A percentile compares a stretch with the other conserved stretches of the same genome.
Evolutionary conservation across 2,329 filamentous ascomycete species (phyloP).

Genomic region (Clonostachys rosea): DNA sequence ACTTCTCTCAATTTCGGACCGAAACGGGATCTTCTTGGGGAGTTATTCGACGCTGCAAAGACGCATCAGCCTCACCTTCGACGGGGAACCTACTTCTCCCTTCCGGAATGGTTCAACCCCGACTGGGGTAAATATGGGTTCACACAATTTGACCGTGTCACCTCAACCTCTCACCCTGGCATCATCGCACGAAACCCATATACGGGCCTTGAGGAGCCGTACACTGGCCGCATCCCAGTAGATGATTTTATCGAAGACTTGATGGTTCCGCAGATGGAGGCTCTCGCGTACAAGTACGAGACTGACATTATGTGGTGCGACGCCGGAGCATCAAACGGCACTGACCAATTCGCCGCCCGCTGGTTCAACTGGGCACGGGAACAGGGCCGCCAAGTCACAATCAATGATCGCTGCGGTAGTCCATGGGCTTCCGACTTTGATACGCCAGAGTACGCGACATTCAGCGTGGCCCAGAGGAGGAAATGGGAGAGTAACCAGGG

Average conservation of each 20-base stretch:
- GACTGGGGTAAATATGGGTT: constrained; percentile 37
- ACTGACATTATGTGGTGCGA: constrained; percentile 48
- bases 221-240: constrained; percentile 31
- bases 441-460: constrained; percentile 47
- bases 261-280: constrained; percentile 40
- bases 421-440: constrained; percentile 48
- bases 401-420: constrained; percentile 53
- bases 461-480: constrained; percentile 31
- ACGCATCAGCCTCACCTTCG: constrained; percentile 31
- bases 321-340: constrained; percentile 34
- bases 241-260: constrained; percentile 35
- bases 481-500: constrained; percentile 58
- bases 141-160: constrained; percentile 17
- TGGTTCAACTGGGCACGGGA: constrained; percentile 34
- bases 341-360: constrained; percentile 28
- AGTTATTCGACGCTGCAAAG: constrained; percentile 35
- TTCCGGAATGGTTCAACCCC: constrained; percentile 45
- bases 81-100: constrained; percentile 41
- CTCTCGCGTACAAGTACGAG: constrained; percentile 32
- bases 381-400: constrained; percentile 40
- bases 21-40: constrained; percentile 29
- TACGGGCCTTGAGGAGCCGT: constrained; percentile 30
- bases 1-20: constrained; percentile 33
- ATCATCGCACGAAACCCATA: constrained; percentile 35
- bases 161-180: constrained; percentile 27